Evolutionary conservation across 805 yeast species (phyloP), one percentile per base, ranked within the genome.

Genomic region (Zygoascus biomembranicola): DNA sequence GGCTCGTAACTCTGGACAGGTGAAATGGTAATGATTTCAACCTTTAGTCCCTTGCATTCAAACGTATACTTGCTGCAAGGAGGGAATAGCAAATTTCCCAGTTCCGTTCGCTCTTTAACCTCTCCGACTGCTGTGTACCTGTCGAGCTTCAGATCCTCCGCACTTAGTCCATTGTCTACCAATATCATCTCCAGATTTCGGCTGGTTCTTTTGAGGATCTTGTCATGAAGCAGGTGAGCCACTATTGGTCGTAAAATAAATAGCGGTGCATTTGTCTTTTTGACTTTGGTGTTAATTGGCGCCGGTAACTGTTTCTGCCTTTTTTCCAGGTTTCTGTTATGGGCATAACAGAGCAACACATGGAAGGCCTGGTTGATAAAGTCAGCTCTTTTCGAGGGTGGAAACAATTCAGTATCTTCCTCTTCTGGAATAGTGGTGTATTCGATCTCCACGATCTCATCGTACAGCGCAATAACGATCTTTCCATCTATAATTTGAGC

Each of bases 391-490:
- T 61, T 64, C 52, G 70, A 70, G 41, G 70, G 64, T 59, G 54
- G 3, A 58, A 59, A 14, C 51, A 46, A n/a, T 52, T 55, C 23
- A 2, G 32, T 20, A 51, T 70, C 72, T 43, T 64, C 69, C 37
- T 66, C 66, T 14, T 68, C 73, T 16, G 14, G 43, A 23, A 52
- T 51, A 19, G 77, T 71, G 14, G 81, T 75, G n/a, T 80, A 72
- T 57, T 84, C 94, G 49, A 90, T 76, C 64, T 87, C 95, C 39
- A 90, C 71, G 39, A 79, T 71, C 56, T 84, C 85, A 57, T 84
- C 81, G 43, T 79, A 77, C 18, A 85, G 68, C 56, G 86, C 88
- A 44, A 88, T 74, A 0, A 77, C 73, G 19, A 90, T 77, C 59
- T 81, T 83, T 55, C 83, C 81, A 50, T 78, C 80, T 51, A 77